Conservation (phyloP, 106 monocot genomes). For the Apostasia ramifera region DNA sequence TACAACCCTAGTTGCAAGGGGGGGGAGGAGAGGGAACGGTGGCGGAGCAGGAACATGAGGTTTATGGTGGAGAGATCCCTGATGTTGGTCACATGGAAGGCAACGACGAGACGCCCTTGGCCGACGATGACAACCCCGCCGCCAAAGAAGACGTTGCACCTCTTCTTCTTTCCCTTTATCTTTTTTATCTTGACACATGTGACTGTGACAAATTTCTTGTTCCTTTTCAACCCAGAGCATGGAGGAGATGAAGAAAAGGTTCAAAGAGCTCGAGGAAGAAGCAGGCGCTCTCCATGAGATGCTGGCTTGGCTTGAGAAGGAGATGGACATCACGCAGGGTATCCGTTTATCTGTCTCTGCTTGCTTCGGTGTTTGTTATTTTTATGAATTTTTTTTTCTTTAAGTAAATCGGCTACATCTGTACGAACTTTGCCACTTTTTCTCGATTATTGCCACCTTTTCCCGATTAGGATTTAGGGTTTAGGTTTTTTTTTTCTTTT, state of each 20-base stretch:
- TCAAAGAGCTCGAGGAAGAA: conserved; percentile 88
- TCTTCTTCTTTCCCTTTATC: not conserved
- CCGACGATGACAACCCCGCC: conserved; percentile 1
- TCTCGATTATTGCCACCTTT: no score
- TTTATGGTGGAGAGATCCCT: conserved; percentile 10
- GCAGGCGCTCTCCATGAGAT: conserved; percentile 81
- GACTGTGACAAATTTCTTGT: not conserved
- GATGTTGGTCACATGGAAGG: conserved; percentile 8
- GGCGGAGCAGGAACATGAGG: conserved; percentile 5
- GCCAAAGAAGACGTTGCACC: not conserved
- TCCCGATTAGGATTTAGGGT: no score
- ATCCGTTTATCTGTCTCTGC: not conserved
- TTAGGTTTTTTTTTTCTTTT: no score
- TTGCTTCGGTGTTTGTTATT: no score
- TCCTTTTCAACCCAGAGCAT: conserved; percentile 34
- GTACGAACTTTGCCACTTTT: no score
- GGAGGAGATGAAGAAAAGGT: conserved; percentile 86
- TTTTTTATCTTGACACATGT: not conserved
- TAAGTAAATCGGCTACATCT: no score
- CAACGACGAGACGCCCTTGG: not conserved
- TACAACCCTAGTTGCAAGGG: no score
- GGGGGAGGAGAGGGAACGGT: no score
- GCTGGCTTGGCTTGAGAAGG: conserved; percentile 90
- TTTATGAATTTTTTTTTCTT: no score
- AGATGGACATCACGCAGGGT: conserved; percentile 37